Evolutionary conservation across 2,329 filamentous ascomycete genomes (phyloP).

Genomic region (Exophiala spinifera): DNA sequence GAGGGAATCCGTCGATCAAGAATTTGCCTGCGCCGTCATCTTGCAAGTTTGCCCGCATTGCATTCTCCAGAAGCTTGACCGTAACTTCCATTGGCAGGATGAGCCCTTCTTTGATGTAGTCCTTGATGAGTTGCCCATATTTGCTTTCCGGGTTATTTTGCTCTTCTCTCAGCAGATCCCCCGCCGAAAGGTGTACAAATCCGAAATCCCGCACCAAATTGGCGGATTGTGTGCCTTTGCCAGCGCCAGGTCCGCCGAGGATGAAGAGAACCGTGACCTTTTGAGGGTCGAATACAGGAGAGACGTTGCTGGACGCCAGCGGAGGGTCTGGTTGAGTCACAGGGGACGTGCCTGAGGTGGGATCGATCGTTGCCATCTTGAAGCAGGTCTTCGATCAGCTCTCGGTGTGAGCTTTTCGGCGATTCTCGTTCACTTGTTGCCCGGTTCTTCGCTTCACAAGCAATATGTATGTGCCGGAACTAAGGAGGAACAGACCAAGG

Average conservation of each 20-base stretch:
- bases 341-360: slow-evolving; percentile 21
- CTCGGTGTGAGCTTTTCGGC: slow-evolving; percentile 30
- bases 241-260: slow-evolving; percentile 89
- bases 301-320: slow-evolving; percentile 52
- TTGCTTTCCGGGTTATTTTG: slow-evolving; percentile 81
- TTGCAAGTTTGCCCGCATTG: slow-evolving; percentile 71
- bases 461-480: slow-evolving; percentile 49
- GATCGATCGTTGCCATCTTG: slow-evolving; percentile 24
- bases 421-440: slow-evolving; percentile 29
- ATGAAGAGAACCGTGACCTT: slow-evolving; percentile 94
- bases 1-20: slow-evolving; percentile 78
- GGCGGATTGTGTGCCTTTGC: slow-evolving; percentile 93
- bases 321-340: slow-evolving; percentile 40
- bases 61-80: slow-evolving; percentile 87
- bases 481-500: slow-evolving; percentile 45
- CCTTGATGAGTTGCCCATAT: slow-evolving; percentile 88
- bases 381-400: slow-evolving; percentile 9
- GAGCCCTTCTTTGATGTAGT: slow-evolving; percentile 87
- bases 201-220: slow-evolving; percentile 82
- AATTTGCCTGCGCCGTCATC: slow-evolving; percentile 65
- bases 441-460: slow-evolving; percentile 46
- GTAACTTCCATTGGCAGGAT: slow-evolving; percentile 99
- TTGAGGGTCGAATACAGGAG: slow-evolving; percentile 69
- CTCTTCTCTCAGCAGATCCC: slow-evolving; percentile 89
- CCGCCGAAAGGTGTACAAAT: slow-evolving; percentile 90